These are phyloP conservation scores for Leccinum ochraceum DNA, from an alignment of 768 basidiomycete genomes.

Conservation along the genomic window DNA sequence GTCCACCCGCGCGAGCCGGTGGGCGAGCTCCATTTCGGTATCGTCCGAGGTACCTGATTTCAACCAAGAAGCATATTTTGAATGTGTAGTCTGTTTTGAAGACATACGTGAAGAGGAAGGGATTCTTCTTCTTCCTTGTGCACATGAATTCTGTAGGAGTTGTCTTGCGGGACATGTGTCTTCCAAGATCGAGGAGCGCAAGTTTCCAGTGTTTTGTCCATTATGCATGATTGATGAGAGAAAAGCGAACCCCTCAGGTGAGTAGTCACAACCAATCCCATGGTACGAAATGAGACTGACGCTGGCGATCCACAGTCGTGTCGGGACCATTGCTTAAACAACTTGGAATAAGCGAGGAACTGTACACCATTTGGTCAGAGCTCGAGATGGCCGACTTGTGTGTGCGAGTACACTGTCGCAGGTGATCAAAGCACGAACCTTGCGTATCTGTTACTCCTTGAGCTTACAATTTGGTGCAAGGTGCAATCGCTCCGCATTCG, in stretches of 20 bases:
- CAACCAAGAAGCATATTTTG: slow-evolving; percentile 32
- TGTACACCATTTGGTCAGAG: slow-evolving; percentile 43
- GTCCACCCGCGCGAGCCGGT: neutral
- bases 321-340: slow-evolving; percentile 36
- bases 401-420: slow-evolving; percentile 48
- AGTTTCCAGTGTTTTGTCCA: slow-evolving; percentile 63
- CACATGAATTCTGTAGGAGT: slow-evolving; percentile 53
- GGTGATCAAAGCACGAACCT: slow-evolving; percentile 33
- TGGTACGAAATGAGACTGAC: neutral
- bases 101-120: slow-evolving; percentile 39
- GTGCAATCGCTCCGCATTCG: slow-evolving; percentile 48
- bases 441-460: neutral
- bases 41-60: slow-evolving; percentile 4
- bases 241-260: slow-evolving; percentile 34
- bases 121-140: slow-evolving; percentile 43
- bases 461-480: slow-evolving; percentile 33
- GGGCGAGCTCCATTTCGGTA: slow-evolving; percentile 2
- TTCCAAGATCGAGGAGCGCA: slow-evolving; percentile 49
- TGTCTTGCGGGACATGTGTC: slow-evolving; percentile 48
- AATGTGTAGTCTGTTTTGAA: slow-evolving; percentile 61
- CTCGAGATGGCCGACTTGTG: slow-evolving; percentile 45
- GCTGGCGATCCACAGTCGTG: slow-evolving; percentile 35
- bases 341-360: slow-evolving; percentile 44
- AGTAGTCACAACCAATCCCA: slow-evolving; percentile 6
- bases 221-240: slow-evolving; percentile 44